Evolutionary conservation across 352 stramenopile genomes (phyloP).

Genomic region (Pythium folliculosum): DNA sequence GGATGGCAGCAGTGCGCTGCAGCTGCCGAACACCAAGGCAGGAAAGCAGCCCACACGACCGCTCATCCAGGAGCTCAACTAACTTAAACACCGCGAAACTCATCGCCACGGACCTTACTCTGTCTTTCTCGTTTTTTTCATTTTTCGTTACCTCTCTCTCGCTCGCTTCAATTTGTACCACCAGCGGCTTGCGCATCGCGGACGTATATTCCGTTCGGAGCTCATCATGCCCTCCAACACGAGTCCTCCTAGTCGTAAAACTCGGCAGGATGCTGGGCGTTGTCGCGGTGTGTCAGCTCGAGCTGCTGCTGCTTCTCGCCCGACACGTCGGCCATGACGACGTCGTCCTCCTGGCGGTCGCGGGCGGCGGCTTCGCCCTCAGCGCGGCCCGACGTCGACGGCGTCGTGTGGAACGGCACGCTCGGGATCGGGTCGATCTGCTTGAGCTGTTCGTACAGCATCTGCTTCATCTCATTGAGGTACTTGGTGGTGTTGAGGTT

Average conservation of each 20-base stretch:
- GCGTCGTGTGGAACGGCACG: slow-evolving; percentile 94
- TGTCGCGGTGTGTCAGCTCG: slow-evolving; percentile 53
- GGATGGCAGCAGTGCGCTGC: slow-evolving; percentile 34
- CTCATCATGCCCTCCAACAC: too few species aligned
- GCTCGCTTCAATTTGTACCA: neutral
- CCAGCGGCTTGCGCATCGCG: too few species aligned
- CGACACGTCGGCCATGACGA: slow-evolving; percentile 67
- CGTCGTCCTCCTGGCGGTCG: slow-evolving; percentile 66
- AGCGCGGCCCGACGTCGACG: slow-evolving; percentile 41
- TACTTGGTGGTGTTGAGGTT: slow-evolving; percentile 96
- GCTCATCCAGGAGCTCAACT: slow-evolving; percentile 81
- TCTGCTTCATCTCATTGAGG: slow-evolving; percentile 84
- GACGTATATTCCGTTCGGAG: neutral
- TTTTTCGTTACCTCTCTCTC: slow-evolving; percentile 4
- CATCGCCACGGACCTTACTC: neutral
- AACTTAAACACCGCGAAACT: slow-evolving; percentile 15
- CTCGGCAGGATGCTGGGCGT: slow-evolving; percentile 60
- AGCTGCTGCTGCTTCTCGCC: slow-evolving; percentile 59
- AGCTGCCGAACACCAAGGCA: slow-evolving; percentile 32
- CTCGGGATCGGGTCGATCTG: slow-evolving; percentile 95
- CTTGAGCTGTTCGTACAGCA: slow-evolving; percentile 95
- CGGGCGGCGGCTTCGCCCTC: slow-evolving; percentile 51
- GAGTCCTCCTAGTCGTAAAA: slow-evolving; percentile 71
- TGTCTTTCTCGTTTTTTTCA: neutral
- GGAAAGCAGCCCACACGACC: slow-evolving; percentile 40